A percentile compares a stretch with the other conserved stretches of the same genome.
These are phyloP conservation scores for Rubia tinctorum DNA, from an alignment of 305 asterid genomes.

Conservation along the genomic window DNA sequence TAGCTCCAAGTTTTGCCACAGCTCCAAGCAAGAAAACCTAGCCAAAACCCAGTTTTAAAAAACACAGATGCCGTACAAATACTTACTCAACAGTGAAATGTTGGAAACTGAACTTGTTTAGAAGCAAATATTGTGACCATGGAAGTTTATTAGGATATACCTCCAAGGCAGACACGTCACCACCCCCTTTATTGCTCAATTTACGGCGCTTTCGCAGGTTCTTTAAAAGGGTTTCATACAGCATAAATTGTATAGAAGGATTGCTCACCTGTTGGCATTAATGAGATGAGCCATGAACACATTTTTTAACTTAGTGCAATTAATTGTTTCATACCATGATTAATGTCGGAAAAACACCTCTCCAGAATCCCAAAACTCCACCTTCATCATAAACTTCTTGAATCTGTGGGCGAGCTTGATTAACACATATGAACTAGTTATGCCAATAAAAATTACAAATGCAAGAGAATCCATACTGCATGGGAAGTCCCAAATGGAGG, in stretches of 20 bases:
- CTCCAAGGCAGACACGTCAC: constrained; percentile 77
- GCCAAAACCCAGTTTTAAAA: constrained; percentile 7
- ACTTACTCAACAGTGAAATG: constrained; percentile 3
- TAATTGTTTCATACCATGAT: constrained; percentile 72
- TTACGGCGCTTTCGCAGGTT: constrained; percentile 63
- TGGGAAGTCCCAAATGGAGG: constrained; percentile 76
- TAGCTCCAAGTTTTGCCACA: constrained; percentile 98
- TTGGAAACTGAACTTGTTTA: constrained; percentile 3
- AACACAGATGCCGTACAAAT: constrained; percentile 8
- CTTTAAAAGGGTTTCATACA: constrained; percentile 89
- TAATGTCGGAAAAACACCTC: constrained; percentile 92
- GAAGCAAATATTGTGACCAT: background rate
- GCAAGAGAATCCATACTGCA: constrained; percentile 47
- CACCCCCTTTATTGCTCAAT: constrained; percentile 40
- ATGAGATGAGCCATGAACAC: constrained; percentile 32
- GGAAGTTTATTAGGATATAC: constrained; percentile 31
- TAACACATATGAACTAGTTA: background rate
- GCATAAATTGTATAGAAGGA: constrained; percentile 96
- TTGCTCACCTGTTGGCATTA: constrained; percentile 76
- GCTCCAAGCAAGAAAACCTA: constrained; percentile 98
- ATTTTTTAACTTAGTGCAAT: constrained; percentile 22
- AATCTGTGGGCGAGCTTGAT: constrained; percentile 42
- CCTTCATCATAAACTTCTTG: constrained; percentile 88
- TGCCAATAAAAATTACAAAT: background rate
- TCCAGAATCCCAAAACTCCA: constrained; percentile 92